Conservation (phyloP, 129 eudicot species). For the Centella asiatica region DNA sequence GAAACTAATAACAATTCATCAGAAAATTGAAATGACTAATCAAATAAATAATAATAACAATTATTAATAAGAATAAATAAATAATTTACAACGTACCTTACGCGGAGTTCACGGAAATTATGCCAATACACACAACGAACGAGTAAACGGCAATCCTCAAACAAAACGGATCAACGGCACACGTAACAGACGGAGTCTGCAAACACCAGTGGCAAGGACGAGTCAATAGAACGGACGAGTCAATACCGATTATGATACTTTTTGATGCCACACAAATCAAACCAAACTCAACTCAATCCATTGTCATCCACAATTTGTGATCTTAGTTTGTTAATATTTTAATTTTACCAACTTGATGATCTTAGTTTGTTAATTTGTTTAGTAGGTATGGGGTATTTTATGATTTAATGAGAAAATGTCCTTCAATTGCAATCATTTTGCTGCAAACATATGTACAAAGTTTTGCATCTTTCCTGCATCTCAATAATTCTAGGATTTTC, state of each 20-base stretch:
- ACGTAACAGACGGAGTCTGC: not conserved
- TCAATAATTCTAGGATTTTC: slow-evolving; percentile 13
- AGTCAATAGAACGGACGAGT: not conserved
- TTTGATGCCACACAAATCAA: not conserved
- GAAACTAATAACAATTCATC: no score
- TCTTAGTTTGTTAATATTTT: not conserved
- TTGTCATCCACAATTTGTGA: not conserved
- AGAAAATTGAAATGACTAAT: no score
- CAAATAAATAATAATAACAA: not conserved
- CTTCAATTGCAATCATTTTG: slow-evolving; percentile 20
- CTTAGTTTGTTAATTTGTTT: slow-evolving; percentile 1
- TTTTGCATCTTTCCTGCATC: slow-evolving; percentile 4
- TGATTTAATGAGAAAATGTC: slow-evolving; percentile 1
- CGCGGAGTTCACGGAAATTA: slow-evolving; percentile 12
- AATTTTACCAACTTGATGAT: not conserved
- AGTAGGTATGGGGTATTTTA: not conserved
- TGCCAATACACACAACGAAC: slow-evolving; percentile 11
- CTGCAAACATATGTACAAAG: slow-evolving; percentile 23
- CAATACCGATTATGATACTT: not conserved
- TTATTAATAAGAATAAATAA: not conserved
- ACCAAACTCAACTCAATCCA: not conserved
- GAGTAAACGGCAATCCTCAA: slow-evolving; percentile 1
- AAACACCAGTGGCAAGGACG: not conserved
- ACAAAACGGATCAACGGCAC: slow-evolving; percentile 12
- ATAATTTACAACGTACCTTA: slow-evolving; percentile 19